Evolutionary conservation across 257 asterid species (phyloP).

Genomic region (Nicotiana otophora): DNA sequence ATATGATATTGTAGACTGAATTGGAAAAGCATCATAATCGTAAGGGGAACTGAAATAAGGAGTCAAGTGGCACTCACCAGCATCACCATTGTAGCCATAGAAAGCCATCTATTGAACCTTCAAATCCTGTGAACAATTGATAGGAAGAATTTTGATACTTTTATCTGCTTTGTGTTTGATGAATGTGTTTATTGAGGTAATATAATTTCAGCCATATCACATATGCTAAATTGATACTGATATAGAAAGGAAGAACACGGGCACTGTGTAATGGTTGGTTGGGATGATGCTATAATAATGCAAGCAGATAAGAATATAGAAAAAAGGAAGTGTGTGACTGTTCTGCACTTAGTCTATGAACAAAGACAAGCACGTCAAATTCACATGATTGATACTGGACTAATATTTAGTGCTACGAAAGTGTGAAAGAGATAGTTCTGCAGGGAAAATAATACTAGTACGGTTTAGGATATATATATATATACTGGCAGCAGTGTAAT

Average conservation of each 20-base stretch:
- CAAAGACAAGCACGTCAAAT: conserved; percentile 12
- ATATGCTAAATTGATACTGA: not conserved
- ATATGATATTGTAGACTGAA: too few species aligned
- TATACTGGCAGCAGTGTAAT: too few species aligned
- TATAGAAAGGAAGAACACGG: not conserved
- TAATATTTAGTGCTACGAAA: too few species aligned
- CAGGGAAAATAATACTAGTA: too few species aligned
- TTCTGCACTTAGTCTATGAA: not conserved
- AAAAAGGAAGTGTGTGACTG: not conserved
- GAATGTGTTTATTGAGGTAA: not conserved
- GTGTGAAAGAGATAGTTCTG: too few species aligned
- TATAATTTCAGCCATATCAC: not conserved
- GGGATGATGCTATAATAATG: not conserved
- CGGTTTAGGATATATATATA: too few species aligned
- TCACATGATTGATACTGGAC: not conserved
- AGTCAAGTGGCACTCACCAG: conserved; percentile 33
- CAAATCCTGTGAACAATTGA: not conserved
- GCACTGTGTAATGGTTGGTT: not conserved
- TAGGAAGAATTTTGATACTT: not conserved
- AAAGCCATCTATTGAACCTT: conserved; percentile 39
- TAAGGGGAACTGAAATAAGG: conserved; percentile 16
- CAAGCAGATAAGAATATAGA: not conserved
- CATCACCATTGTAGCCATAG: conserved; percentile 36
- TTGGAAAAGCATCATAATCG: conserved; percentile 19
- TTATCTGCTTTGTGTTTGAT: not conserved